Base-by-base conservation (phyloP, 176 grass and related monocot genomes). In the Lolium multiflorum region DNA sequence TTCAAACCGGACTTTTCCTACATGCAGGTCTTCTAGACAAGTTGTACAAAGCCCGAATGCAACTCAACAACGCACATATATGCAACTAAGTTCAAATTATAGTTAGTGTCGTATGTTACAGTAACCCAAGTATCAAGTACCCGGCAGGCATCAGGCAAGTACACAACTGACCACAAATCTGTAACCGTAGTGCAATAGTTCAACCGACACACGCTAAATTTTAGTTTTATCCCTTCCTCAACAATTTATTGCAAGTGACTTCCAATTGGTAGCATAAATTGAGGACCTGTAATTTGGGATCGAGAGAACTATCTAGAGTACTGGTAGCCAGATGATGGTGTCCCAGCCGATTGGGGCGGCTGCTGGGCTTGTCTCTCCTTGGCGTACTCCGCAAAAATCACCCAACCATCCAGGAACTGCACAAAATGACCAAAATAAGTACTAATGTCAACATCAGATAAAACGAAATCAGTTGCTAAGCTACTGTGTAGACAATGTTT, bases 381-480 rank as follows among this genome's bases (percentile, higher is more conserved):
- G 35, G 90, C 87, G 55, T 97, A 93, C 78, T 96, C 91, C 1
- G 89, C 89, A 22, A 96, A 96, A 69, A 96, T 93, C 82, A 96
- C 91, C 91, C 94, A 96, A 44, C 91, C 91, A 86, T 93, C 94
- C 4, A 96, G 87, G 84, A 93, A 96, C 94, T 96, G 70, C 74
- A 85, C 7, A 11, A 11, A 89, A n/a, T n/a, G n/a, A n/a, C n/a
- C n/a, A 25, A 54, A 14, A 68, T 2, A 87, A 2, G 60, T 13
- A 61, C 4, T 35, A 49, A 58, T 26, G 25, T 81, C 25, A 89
- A 71, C 2, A 85, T 4, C n/a, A 80, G 35, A 43, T 76, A 11
- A 66, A 83, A 44, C 20, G 54, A 66, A 69, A 7, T 10, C 65
- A 69, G 7, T 50, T 63, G 14, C 25, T 5, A 87, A 35, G 17